A percentile compares a stretch with the other conserved stretches of the same genome.
Evolutionary conservation across 2,329 filamentous ascomycete species (phyloP).

Genomic region (Periconia sp.): DNA sequence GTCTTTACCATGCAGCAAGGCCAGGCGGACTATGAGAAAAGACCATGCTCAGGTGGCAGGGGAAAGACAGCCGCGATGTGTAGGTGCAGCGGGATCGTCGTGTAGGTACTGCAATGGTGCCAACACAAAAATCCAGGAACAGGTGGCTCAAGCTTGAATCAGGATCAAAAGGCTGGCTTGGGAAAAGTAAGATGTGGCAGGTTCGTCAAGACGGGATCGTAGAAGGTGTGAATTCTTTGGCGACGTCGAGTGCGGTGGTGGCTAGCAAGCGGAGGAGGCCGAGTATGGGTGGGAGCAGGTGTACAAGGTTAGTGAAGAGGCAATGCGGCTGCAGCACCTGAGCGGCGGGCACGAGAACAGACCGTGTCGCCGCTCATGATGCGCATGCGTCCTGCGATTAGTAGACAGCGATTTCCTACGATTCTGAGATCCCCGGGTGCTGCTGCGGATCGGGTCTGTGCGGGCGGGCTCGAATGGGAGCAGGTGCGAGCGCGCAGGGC

Average conservation of each 20-base stretch:
- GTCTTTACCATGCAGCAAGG: conserved; percentile 3
- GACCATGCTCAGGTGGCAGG: conserved; percentile 17
- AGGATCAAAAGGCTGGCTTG: no score
- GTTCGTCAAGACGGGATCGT: no score
- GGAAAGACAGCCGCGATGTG: conserved; percentile 6
- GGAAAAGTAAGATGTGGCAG: no score
- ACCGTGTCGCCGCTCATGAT: conserved; percentile 19
- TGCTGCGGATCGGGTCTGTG: conserved; percentile 20
- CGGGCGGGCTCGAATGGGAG: conserved; percentile 1
- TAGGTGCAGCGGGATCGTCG: neutral
- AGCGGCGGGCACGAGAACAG: conserved; percentile 12
- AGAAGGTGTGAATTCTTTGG: neutral
- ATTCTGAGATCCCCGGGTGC: conserved; percentile 20
- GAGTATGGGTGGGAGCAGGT: neutral
- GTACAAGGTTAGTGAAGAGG: conserved; percentile 1
- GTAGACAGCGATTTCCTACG: conserved; percentile 20
- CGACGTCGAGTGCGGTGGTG: neutral
- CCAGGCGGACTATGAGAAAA: conserved; percentile 15
- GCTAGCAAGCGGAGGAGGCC: neutral
- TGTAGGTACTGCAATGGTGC: neutral
- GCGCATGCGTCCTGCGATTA: conserved; percentile 15
- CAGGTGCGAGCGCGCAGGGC: no score
- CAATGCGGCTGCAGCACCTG: conserved; percentile 7
- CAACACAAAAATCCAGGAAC: no score
- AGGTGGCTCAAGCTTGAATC: no score